Conservation (phyloP, 768 basidiomycete species). For the Chalciporus pseudorubinellus region DNA sequence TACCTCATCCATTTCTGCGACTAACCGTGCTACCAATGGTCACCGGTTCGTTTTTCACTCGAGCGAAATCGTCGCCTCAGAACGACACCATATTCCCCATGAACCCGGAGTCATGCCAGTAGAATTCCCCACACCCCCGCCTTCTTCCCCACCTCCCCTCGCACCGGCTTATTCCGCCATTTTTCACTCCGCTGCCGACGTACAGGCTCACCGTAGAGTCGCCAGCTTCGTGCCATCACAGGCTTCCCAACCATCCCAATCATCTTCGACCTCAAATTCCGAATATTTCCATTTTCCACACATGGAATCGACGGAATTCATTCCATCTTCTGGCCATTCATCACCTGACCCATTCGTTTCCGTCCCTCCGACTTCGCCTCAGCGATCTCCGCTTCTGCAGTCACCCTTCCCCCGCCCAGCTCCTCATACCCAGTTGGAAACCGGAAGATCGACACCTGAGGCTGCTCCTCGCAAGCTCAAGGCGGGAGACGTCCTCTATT, state of each 20-base stretch:
- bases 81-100: constrained; percentile 59
- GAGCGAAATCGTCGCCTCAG: constrained; percentile 57
- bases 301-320: constrained; percentile 21
- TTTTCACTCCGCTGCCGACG: constrained; percentile 21
- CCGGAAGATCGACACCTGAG: constrained; percentile 16
- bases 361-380: constrained; percentile 19
- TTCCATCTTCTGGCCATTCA: constrained; percentile 20
- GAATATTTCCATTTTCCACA: constrained; percentile 25
- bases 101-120: constrained; percentile 61
- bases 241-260: constrained; percentile 20
- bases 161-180: constrained; percentile 29
- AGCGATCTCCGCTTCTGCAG: constrained; percentile 21
- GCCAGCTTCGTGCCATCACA: constrained; percentile 15
- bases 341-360: constrained; percentile 25
- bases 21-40: constrained; percentile 75
- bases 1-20: constrained; percentile 63
- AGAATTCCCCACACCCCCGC: constrained; percentile 34
- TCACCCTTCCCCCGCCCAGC: constrained; percentile 10
- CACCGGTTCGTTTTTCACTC: constrained; percentile 89
- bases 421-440: constrained; percentile 7
- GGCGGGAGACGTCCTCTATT: constrained; percentile 64
- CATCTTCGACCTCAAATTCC: constrained; percentile 12
- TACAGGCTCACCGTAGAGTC: constrained; percentile 24
- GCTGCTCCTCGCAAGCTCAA: constrained; percentile 40
- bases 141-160: constrained; percentile 32